phyloP scores from a whole-genome alignment of 2,329 filamentous ascomycete species.

The Colletotrichum cordylinicola region DNA sequence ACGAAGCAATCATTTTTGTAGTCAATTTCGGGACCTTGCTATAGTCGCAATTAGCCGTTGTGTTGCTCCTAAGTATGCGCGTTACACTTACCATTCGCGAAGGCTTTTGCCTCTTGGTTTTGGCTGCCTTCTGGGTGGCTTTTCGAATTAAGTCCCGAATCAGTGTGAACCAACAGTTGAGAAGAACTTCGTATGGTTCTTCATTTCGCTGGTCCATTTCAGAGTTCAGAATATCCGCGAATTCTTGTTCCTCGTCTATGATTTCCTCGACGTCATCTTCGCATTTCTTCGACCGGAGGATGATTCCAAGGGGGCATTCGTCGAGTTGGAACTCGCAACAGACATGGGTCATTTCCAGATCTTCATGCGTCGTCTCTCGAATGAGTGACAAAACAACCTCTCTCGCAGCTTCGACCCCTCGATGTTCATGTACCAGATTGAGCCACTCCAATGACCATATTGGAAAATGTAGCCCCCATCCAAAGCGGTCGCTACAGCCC shows the following conservation, averaged over 20 bases:
- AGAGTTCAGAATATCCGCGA: background rate
- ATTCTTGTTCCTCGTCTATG: background rate
- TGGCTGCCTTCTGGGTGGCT: background rate
- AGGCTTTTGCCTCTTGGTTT: background rate
- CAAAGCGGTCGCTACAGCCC: fast-evolving
- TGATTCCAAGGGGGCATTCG: fast-evolving
- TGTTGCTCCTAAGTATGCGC: background rate
- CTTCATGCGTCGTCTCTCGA: background rate
- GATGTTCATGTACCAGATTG: fast-evolving
- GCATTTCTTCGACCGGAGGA: fast-evolving
- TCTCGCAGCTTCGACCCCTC: background rate
- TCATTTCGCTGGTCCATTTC: fast-evolving
- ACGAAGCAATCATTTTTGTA: background rate
- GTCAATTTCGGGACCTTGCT: background rate
- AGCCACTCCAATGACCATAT: background rate
- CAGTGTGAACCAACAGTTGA: background rate
- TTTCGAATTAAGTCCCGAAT: fast-evolving
- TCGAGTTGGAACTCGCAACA: background rate
- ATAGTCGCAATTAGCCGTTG: background rate
- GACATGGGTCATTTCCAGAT: constrained; percentile 1
- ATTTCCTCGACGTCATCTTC: background rate
- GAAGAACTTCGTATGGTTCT: fast-evolving
- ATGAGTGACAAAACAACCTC: background rate
- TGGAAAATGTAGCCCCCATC: fast-evolving
- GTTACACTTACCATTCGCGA: background rate